Percentiles rank a stretch among this genome's conserved stretches.
phyloP scores from a whole-genome alignment of 805 yeast species.

The Grigorovia transvaalensis region DNA sequence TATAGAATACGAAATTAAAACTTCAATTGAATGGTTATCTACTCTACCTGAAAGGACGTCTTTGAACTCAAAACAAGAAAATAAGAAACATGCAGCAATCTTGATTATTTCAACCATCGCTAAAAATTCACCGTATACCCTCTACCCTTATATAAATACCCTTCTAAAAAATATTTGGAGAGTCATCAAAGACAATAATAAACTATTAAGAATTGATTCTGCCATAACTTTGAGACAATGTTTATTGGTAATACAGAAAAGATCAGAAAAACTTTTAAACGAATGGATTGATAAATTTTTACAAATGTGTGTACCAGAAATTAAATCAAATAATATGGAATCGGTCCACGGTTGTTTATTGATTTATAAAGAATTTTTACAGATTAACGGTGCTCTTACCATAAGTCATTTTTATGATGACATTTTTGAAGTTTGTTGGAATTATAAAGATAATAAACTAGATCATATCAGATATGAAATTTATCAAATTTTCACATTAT shows the following conservation, averaged over 20 bases:
- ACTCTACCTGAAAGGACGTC: constrained; percentile 26
- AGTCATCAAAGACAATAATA: constrained; percentile 66
- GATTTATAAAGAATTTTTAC: constrained; percentile 64
- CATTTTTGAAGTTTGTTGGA: constrained; percentile 62
- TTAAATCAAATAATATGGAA: constrained; percentile 40
- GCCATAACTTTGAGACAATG: constrained; percentile 69
- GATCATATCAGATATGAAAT: constrained; percentile 67
- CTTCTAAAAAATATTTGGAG: constrained; percentile 75
- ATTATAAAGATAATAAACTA: constrained; percentile 63
- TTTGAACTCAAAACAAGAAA: constrained; percentile 50
- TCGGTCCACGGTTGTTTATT: constrained; percentile 72
- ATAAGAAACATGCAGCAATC: constrained; percentile 79
- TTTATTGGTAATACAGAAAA: constrained; percentile 58
- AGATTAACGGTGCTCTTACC: constrained; percentile 53
- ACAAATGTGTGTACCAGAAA: constrained; percentile 49
- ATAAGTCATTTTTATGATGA: constrained; percentile 59
- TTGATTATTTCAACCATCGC: constrained; percentile 72
- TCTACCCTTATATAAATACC: constrained; percentile 62
- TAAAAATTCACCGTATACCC: constrained; percentile 66
- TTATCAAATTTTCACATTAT: constrained; percentile 61
- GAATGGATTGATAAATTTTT: constrained; percentile 63
- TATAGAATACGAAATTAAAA: constrained; percentile 79
- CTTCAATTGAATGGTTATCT: constrained; percentile 79
- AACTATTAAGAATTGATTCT: constrained; percentile 63
- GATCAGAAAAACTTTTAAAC: constrained; percentile 60